Evolutionary conservation across 1,284 basidiomycete genomes (phyloP).

Genomic region (Puccinia horiana): DNA sequence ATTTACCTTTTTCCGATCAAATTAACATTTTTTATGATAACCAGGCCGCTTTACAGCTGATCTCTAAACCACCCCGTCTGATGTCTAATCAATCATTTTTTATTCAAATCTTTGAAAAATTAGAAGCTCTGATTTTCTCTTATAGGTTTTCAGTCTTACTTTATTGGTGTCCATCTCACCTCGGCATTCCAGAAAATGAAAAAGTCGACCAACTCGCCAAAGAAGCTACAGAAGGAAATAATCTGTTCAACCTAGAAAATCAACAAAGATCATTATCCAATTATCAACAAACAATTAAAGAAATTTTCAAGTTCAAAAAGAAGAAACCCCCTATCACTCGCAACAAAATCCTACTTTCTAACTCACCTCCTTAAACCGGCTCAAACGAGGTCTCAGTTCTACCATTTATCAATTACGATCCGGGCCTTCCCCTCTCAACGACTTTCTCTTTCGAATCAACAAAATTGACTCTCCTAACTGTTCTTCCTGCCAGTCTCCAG

Average conservation of each 20-base stretch:
- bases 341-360: neutral
- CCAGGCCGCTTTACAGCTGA: neutral
- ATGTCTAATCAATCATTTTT: neutral
- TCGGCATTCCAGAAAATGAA: neutral
- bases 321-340: neutral
- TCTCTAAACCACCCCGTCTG: neutral
- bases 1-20: neutral
- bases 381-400: neutral
- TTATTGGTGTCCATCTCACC: slow-evolving; percentile 3
- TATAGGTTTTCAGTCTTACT: neutral
- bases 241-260: neutral
- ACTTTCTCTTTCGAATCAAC: neutral
- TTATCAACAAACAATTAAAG: neutral
- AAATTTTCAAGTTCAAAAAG: neutral
- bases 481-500: neutral
- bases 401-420: slow-evolving; percentile 3
- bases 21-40: neutral
- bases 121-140: neutral
- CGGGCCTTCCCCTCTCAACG: neutral
- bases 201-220: neutral
- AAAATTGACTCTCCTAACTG: neutral
- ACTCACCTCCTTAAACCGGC: neutral
- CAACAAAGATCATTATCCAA: neutral
- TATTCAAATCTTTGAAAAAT: neutral
- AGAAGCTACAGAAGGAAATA: neutral